Evolutionary conservation across 805 yeast species (phyloP).

Genomic region (Yarrowia keelungensis): DNA sequence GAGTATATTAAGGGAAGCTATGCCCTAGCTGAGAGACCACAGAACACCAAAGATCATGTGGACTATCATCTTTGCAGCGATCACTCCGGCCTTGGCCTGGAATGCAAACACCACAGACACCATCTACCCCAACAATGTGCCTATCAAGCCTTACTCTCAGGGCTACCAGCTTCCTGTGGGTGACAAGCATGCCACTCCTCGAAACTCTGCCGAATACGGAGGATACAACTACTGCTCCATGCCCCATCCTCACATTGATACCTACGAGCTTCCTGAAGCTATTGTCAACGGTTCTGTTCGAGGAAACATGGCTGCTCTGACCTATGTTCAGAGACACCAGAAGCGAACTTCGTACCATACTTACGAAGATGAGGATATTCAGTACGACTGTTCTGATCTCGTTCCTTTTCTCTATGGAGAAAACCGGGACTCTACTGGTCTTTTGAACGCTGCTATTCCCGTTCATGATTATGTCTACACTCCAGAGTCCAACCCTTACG

Average conservation of each 20-base stretch:
- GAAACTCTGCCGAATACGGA: not conserved
- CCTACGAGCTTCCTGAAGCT: slow-evolving; percentile 17
- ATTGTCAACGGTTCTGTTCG: slow-evolving; percentile 12
- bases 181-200: slow-evolving; percentile 1
- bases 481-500: slow-evolving; percentile 23
- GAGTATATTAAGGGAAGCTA: not conserved
- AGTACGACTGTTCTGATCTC: slow-evolving; percentile 3
- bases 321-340: slow-evolving; percentile 30
- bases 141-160: slow-evolving; percentile 13
- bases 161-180: slow-evolving; percentile 18
- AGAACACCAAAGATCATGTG: not conserved
- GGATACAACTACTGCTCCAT: slow-evolving; percentile 25
- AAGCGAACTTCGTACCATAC: slow-evolving; percentile 24
- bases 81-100: slow-evolving; percentile 17
- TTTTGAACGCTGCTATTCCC: slow-evolving; percentile 28
- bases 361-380: slow-evolving; percentile 2
- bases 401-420: slow-evolving; percentile 22
- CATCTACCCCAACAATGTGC: slow-evolving; percentile 5
- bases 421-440: slow-evolving; percentile 17
- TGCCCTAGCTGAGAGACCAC: not conserved
- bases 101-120: slow-evolving; percentile 8
- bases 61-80: not conserved
- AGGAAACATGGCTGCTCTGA: slow-evolving; percentile 12
- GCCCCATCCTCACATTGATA: slow-evolving; percentile 25
- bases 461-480: slow-evolving; percentile 26